Evolutionary conservation across 139 green algal species (phyloP), one percentile per base, ranked within the genome.

Genomic region (Dunaliella sp.): DNA sequence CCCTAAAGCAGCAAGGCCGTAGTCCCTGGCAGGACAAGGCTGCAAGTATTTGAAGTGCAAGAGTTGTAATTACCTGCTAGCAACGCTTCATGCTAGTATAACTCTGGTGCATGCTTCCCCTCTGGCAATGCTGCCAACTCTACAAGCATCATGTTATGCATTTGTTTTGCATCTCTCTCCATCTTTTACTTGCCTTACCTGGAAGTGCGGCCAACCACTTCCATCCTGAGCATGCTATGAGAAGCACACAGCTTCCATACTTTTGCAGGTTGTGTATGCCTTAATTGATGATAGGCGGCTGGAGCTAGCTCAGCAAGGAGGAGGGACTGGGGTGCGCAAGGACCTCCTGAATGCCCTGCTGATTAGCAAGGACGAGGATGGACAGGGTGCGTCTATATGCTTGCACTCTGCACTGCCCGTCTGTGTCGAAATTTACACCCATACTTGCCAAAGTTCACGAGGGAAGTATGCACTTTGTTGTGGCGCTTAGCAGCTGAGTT

Each of bases 271-370:
- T 38, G 32, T 81, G n/a, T 81, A 81, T 22, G 21, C 3, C n/a
- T 38, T 81, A 3, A 81, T 81, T 34, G 34, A 34, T 21, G 77
- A 81, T n/a, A 3, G 77, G 3, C 28, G 77, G 12, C 77, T 48
- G 31, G 30, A 81, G 77, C 31, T 81, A 22, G 77, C 77, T 21
- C 2, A n/a, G 25, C 21, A 32, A n/a, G 24, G 30, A 32, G 12
- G 30, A 37, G 35, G 77, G 24, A 38, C 16, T 21, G 36, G 22
- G 77, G 38, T n/a, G 24, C 7, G 58, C 32, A 32, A 38, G 35
- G 92, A 94, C 84, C 90, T 97, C 78, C 90, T 97, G 82, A 93
- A 95, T 38, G 83, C 90, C 28, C 86, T 98, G 81, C 88, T 98
- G 72, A 37, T 87, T 1, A 86, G 93, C 0, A 81, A 37, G 1